Conservation (phyloP, 73 alveolate species). For the Paraurostyla sp. region DNA sequence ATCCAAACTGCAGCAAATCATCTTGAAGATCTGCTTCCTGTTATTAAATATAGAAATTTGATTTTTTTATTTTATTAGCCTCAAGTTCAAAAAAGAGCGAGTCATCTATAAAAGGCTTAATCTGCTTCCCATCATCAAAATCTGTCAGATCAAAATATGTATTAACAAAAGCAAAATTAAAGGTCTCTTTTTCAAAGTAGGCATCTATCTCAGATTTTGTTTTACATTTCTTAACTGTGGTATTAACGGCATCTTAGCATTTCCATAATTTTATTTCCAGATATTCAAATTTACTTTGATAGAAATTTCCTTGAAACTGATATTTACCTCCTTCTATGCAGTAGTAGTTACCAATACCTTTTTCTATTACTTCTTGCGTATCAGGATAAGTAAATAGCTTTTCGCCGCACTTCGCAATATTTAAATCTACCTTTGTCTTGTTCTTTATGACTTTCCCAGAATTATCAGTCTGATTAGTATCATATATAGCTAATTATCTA, state of each 20-base stretch:
- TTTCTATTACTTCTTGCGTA: neutral
- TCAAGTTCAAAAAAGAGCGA: neutral
- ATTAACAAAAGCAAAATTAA: conserved; percentile 20
- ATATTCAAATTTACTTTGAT: neutral
- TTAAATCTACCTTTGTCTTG: neutral
- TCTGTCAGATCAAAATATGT: neutral
- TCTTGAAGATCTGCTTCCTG: neutral
- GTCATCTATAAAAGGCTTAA: conserved; percentile 20
- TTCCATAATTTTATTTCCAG: conserved; percentile 21
- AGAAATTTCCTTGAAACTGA: neutral
- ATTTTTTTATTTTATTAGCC: neutral
- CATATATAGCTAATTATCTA: neutral
- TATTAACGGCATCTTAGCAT: neutral
- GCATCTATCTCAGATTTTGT: neutral
- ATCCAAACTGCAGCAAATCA: conserved; percentile 4
- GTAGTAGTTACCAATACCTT: neutral
- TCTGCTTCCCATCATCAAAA: neutral
- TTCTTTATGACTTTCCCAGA: neutral
- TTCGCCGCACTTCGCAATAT: neutral
- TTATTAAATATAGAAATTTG: conserved; percentile 1
- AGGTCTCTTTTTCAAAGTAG: neutral
- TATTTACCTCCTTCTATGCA: neutral
- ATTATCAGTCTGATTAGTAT: neutral
- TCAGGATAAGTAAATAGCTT: neutral
- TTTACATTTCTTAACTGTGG: neutral